These are phyloP conservation scores for Sorghum bicolor DNA, from an alignment of 176 grass and related monocot species.

Conservation along the genomic window DNA sequence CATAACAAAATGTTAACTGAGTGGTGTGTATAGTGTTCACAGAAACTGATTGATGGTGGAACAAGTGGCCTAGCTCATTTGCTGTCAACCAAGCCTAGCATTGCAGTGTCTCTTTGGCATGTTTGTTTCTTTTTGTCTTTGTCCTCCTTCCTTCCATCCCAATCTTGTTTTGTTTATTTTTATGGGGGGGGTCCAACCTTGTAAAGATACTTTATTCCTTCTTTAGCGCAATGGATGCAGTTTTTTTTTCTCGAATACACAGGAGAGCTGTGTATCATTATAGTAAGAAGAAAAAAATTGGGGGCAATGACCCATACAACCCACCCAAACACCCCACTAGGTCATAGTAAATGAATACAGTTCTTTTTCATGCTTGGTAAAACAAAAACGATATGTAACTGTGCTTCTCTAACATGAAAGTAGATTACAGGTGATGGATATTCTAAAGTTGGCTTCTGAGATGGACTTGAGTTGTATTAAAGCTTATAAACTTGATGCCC, in stretches of 20 bases:
- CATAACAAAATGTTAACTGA: not conserved
- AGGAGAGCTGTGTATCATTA: not conserved
- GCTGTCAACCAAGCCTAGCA: not conserved
- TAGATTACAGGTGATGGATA: slow-evolving; percentile 87
- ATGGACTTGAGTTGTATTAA: slow-evolving; percentile 95
- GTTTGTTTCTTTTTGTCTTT: slow-evolving; percentile 3
- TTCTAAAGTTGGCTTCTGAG: slow-evolving; percentile 87
- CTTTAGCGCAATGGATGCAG: not conserved
- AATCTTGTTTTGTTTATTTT: not conserved
- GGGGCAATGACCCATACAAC: not conserved
- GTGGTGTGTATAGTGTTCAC: not conserved
- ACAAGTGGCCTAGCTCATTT: not conserved
- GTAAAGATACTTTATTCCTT: not conserved
- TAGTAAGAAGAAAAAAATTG: not conserved
- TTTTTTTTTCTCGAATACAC: not conserved
- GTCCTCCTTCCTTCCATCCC: not conserved
- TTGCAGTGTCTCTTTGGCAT: not conserved
- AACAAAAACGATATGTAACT: not conserved
- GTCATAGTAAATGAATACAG: not conserved
- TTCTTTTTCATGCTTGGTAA: not conserved
- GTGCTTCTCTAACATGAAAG: slow-evolving; percentile 32
- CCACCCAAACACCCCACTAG: not conserved
- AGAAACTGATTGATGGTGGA: not conserved
- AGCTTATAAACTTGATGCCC: slow-evolving; percentile 88
- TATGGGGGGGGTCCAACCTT: not conserved